Evolutionary conservation across 1,284 basidiomycete species (phyloP), one percentile per base, ranked within the genome.

Genomic region (Grifola frondosa): DNA sequence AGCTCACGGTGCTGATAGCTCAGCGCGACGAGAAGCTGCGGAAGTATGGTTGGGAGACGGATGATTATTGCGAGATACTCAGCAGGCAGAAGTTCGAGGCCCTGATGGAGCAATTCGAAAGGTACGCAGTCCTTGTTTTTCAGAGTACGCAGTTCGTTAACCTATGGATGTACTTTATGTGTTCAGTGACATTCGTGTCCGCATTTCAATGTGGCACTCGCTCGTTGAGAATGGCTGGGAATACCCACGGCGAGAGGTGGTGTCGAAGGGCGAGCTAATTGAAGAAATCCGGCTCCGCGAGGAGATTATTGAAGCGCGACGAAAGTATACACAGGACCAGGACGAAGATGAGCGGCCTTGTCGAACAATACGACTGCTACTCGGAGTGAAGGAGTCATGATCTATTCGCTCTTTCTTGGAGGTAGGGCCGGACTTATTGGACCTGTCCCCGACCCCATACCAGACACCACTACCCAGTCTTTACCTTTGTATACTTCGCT

Each of bases 131-230:
- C 23, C 3, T 30, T 15, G 5, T 29, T 38, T 12, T 29, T 24
- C 19, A 10, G 19, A 40, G 29, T 34, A 26, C 26, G n/a, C 30
- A 20, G 39, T 48, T 17, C 29, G 41, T 28, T 26, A 25, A 31
- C n/a, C 32, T 19, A n/a, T 17, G 26, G 24, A 17, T 33, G 37
- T 41, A 25, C 30, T 21, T 3, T n/a, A 7, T 15, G 22, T 20
- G 1, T 28, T 13, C 51, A 84, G 83, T 32, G 84, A 87, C 52
- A 85, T 87, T 78, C 74, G 81, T 46, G 70, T 75, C n/a, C 75
- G 84, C 29, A 66, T 83, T 45, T 75, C 84, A 7, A 55, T 84
- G 16, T 87, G 84, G 83, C 76, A 77, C 50, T 83, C 82, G 42
- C 58, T 84, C 53, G 69, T 72, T 6, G 72, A 73, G 24, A 61